These are phyloP conservation scores for Dactylellina sp. DNA, from an alignment of 2,329 filamentous ascomycete genomes.

Conservation along the genomic window DNA sequence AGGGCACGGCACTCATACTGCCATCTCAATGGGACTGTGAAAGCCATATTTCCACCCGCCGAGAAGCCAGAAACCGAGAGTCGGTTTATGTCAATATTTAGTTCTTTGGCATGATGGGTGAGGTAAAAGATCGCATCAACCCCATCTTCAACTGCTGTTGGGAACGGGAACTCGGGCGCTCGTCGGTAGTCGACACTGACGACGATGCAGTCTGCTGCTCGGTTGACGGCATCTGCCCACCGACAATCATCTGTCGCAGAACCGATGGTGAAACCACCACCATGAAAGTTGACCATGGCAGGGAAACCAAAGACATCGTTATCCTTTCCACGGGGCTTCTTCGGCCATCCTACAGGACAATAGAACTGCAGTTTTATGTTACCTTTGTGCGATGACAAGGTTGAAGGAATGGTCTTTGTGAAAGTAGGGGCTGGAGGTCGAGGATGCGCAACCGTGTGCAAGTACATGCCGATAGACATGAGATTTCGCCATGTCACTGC, in stretches of 20 bases:
- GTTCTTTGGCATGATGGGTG: slow-evolving; percentile 69
- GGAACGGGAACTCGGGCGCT: slow-evolving; percentile 74
- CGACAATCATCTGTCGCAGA: slow-evolving; percentile 73
- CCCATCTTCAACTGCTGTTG: slow-evolving; percentile 74
- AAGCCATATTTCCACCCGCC: slow-evolving; percentile 69
- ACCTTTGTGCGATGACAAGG: slow-evolving; percentile 65
- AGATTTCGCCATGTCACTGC: slow-evolving; percentile 75
- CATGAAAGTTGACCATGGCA: slow-evolving; percentile 75
- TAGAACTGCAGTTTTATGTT: slow-evolving; percentile 72
- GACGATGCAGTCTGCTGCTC: slow-evolving; percentile 70
- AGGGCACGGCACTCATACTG: slow-evolving; percentile 55
- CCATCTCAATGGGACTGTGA: slow-evolving; percentile 62
- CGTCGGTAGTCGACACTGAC: slow-evolving; percentile 77
- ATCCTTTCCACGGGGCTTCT: slow-evolving; percentile 47
- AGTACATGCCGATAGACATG: slow-evolving; percentile 76
- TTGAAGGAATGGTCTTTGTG: slow-evolving; percentile 69
- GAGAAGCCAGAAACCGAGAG: slow-evolving; percentile 75
- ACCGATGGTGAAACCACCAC: slow-evolving; percentile 75
- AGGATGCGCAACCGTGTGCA: slow-evolving; percentile 73
- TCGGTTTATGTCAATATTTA: slow-evolving; percentile 70
- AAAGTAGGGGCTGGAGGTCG: slow-evolving; percentile 73
- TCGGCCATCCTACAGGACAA: slow-evolving; percentile 65
- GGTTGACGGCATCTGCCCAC: slow-evolving; percentile 70
- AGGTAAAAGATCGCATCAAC: slow-evolving; percentile 75
- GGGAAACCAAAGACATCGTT: slow-evolving; percentile 63